Conservation (phyloP, 2,329 filamentous ascomycete genomes). For the Phialemonium atrogriseum region DNA sequence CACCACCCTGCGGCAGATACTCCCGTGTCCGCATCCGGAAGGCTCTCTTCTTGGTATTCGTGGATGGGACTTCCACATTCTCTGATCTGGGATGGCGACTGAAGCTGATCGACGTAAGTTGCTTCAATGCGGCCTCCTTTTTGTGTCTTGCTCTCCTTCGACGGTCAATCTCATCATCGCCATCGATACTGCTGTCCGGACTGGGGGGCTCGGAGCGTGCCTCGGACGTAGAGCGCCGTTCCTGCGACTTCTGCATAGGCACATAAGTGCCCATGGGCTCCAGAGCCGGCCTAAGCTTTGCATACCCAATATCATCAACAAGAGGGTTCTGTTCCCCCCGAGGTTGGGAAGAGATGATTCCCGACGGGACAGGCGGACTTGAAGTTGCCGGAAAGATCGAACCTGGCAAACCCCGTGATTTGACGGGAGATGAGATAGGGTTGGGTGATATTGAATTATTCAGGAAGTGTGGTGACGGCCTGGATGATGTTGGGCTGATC, state of each 20-base stretch:
- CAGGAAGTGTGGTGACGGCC: conserved; percentile 43
- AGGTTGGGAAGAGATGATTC: conserved; percentile 10
- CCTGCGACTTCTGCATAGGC: conserved; percentile 37
- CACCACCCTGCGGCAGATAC: too few relatives aligned
- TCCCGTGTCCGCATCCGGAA: too few relatives aligned
- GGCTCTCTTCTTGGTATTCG: conserved; percentile 14
- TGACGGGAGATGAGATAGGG: conserved; percentile 37
- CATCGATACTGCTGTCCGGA: conserved; percentile 19
- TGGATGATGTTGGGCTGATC: conserved; percentile 47
- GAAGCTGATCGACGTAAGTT: conserved; percentile 33
- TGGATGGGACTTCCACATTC: conserved; percentile 25
- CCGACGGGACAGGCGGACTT: too few relatives aligned
- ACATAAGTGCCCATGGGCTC: conserved; percentile 34
- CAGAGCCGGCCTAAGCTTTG: conserved; percentile 2
- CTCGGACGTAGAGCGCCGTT: conserved; percentile 20
- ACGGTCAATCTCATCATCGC: conserved; percentile 26
- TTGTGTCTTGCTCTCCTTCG: conserved; percentile 27
- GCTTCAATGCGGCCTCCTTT: conserved; percentile 29
- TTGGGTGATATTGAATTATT: conserved; percentile 38
- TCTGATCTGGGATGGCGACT: conserved; percentile 23
- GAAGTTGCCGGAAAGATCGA: too few relatives aligned
- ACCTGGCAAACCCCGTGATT: conserved; percentile 37
- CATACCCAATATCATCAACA: too few relatives aligned
- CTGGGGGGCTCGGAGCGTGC: conserved; percentile 14
- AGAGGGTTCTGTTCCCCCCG: too few relatives aligned